Conservation (phyloP, 2,329 filamentous ascomycete species). For the Phaeosphaeriaceae sp. region DNA sequence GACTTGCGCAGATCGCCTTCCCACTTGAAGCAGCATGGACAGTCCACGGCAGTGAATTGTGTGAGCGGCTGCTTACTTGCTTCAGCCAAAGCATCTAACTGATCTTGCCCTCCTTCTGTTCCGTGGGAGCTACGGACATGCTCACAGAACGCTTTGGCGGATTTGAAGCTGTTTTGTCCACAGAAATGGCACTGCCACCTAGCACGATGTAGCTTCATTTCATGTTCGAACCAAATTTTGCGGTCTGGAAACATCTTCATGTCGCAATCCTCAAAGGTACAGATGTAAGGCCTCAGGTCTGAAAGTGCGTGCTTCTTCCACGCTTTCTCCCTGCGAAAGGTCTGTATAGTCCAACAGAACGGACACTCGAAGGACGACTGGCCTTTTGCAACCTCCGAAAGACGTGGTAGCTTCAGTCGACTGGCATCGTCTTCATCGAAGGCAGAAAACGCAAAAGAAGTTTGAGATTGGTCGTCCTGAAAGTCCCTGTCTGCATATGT, state of each 20-base stretch:
- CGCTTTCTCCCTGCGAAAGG: constrained; percentile 10
- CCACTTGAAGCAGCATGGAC: constrained; percentile 17
- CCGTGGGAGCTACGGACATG: constrained; percentile 17
- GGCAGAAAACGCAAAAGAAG: constrained; percentile 18
- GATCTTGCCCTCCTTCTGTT: constrained; percentile 6
- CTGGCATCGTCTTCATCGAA: constrained; percentile 3
- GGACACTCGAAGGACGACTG: constrained; percentile 28
- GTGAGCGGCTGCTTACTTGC: constrained; percentile 8
- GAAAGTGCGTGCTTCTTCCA: constrained; percentile 13
- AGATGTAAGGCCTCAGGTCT: constrained; percentile 27
- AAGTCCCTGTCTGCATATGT: constrained; percentile 7
- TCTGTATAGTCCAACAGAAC: constrained; percentile 25
- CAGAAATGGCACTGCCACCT: constrained; percentile 26
- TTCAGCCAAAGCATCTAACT: constrained; percentile 11
- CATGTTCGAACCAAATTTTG: constrained; percentile 27
- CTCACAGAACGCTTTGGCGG: constrained; percentile 7
- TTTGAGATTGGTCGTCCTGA: constrained; percentile 16
- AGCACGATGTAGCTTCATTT: constrained; percentile 18
- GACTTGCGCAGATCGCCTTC: constrained; percentile 7
- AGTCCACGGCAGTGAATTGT: constrained; percentile 11
- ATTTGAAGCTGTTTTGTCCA: constrained; percentile 1
- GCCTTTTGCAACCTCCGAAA: constrained; percentile 9
- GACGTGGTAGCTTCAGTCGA: constrained; percentile 2
- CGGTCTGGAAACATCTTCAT: constrained; percentile 24
- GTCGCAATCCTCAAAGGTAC: constrained; percentile 23